These are phyloP conservation scores for Aspergillus hiratsukae DNA, from an alignment of 2,329 filamentous ascomycete species.

Conservation along the genomic window DNA sequence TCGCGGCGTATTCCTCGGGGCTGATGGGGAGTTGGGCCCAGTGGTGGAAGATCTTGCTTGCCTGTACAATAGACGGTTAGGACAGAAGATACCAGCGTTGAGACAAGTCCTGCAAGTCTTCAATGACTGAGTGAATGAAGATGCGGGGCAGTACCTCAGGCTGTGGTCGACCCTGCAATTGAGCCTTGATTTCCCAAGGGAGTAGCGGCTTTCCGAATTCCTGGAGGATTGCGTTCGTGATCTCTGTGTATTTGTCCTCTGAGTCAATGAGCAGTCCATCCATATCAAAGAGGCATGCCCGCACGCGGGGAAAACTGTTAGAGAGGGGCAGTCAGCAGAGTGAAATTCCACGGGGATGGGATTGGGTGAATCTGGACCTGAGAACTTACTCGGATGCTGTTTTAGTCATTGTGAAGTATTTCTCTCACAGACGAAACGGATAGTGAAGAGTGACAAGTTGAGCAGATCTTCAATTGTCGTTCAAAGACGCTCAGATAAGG, in stretches of 20 bases:
- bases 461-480: not conserved
- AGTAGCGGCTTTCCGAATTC: conserved; percentile 68
- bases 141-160: conserved; percentile 41
- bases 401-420: not conserved
- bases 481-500: not conserved
- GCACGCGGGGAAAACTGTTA: conserved; percentile 68
- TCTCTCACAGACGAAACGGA: not conserved
- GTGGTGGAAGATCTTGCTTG: conserved; percentile 61
- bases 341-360: not conserved
- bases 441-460: not conserved
- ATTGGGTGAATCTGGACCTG: not conserved
- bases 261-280: conserved; percentile 92
- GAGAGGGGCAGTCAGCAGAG: conserved; percentile 1
- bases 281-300: conserved; percentile 98
- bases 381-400: not conserved
- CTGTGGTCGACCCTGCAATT: conserved; percentile 66
- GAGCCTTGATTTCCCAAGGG: conserved; percentile 94
- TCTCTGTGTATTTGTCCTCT: conserved; percentile 81
- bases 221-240: conserved; percentile 75
- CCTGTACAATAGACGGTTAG: conserved; percentile 30
- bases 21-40: conserved; percentile 85
- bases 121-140: not conserved
- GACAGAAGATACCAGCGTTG: not conserved
- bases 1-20: conserved; percentile 59
- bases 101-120: not conserved